Evolutionary conservation across 768 basidiomycete species (phyloP).

Genomic region (Lactarius deliciosus): DNA sequence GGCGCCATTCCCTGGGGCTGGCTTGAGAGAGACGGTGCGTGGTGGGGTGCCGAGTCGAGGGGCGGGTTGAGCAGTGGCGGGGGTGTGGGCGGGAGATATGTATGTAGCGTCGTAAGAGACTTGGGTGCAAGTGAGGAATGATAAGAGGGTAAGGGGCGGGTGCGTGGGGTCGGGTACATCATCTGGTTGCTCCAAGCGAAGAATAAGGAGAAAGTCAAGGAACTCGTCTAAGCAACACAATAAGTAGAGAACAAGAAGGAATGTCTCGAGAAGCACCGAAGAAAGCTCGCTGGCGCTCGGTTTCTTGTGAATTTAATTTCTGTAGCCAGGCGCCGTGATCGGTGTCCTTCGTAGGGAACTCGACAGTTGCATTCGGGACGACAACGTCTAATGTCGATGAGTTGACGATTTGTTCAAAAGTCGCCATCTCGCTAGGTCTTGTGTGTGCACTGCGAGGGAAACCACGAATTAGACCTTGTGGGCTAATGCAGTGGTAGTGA

Average conservation of each 20-base stretch:
- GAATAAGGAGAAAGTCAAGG: conserved; percentile 30
- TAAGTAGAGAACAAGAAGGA: conserved; percentile 29
- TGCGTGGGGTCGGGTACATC: conserved; percentile 34
- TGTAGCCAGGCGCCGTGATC: conserved; percentile 57
- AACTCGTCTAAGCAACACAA: conserved; percentile 36
- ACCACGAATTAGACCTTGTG: not conserved
- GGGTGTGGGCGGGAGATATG: conserved; percentile 50
- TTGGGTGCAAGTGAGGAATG: conserved; percentile 68
- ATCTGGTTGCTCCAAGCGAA: conserved; percentile 37
- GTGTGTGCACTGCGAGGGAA: not conserved
- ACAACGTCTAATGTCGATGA: conserved; percentile 58
- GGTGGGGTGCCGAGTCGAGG: conserved; percentile 43
- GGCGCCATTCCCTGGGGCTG: conserved; percentile 10
- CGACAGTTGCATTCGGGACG: conserved; percentile 62
- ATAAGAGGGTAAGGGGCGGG: conserved; percentile 45
- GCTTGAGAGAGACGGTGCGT: conserved; percentile 50
- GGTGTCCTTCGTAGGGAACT: conserved; percentile 49
- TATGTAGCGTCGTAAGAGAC: conserved; percentile 82
- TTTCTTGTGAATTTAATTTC: conserved; percentile 41
- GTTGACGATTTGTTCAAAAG: conserved; percentile 64
- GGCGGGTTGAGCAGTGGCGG: conserved; percentile 35
- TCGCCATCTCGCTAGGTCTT: conserved; percentile 35
- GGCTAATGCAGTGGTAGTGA: not conserved
- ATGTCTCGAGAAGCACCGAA: conserved; percentile 55
- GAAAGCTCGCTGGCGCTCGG: conserved; percentile 66